phyloP scores from a whole-genome alignment of 2,329 filamentous ascomycete species.

The Epichloe hybrida region DNA sequence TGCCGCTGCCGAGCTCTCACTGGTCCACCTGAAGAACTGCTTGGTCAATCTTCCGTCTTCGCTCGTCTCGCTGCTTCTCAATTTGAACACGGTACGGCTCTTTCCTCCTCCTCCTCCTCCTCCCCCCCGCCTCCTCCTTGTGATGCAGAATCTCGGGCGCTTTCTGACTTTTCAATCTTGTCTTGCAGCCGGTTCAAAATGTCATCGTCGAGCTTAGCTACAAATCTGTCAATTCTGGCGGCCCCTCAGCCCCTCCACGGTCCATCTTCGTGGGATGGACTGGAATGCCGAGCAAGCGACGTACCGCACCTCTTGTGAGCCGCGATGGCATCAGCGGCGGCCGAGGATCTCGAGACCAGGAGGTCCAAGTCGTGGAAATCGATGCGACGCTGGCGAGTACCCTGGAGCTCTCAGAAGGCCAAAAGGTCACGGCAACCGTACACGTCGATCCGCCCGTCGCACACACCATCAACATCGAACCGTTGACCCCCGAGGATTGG shows the following conservation, averaged over 20 bases:
- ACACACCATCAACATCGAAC: constrained; percentile 94
- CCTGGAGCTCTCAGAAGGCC: constrained; percentile 65
- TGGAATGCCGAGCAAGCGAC: constrained; percentile 89
- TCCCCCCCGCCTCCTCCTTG: background rate
- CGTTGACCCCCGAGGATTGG: constrained; percentile 87
- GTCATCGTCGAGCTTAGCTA: constrained; percentile 86
- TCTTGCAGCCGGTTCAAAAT: constrained; percentile 71
- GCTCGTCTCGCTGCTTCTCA: constrained; percentile 72
- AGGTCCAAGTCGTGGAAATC: constrained; percentile 66
- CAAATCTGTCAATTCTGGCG: constrained; percentile 34
- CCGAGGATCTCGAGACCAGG: constrained; percentile 56
- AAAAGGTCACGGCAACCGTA: constrained; percentile 58
- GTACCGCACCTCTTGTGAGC: constrained; percentile 56
- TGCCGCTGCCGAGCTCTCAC: constrained; percentile 67
- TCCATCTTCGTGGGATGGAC: constrained; percentile 93
- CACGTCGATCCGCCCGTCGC: constrained; percentile 85
- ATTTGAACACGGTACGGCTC: constrained; percentile 67
- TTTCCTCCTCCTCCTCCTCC: background rate
- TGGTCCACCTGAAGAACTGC: constrained; percentile 85
- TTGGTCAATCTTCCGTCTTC: constrained; percentile 82
- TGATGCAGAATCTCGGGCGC: background rate
- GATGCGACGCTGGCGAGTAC: constrained; percentile 72
- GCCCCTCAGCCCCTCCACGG: constrained; percentile 36
- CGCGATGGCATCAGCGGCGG: constrained; percentile 56
- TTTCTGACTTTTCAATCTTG: constrained; percentile 1